phyloP scores from a whole-genome alignment of 768 basidiomycete genomes.

The Amanita rubescens region DNA sequence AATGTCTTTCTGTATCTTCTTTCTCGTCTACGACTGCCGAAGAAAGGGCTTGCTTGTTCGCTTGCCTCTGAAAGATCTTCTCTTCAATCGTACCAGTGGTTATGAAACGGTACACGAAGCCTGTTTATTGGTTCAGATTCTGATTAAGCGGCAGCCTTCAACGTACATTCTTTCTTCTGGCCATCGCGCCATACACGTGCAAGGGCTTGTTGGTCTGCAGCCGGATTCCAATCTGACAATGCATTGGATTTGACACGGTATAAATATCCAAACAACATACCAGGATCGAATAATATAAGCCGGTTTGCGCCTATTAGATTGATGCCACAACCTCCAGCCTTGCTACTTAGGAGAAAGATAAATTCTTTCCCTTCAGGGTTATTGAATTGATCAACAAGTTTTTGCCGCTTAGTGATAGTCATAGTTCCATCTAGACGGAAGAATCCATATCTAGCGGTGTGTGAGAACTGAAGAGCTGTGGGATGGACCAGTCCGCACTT shows the following conservation, averaged over 20 bases:
- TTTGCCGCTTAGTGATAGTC: slow-evolving; percentile 87
- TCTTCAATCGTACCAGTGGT: slow-evolving; percentile 97
- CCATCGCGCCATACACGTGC: slow-evolving; percentile 99
- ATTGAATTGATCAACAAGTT: slow-evolving; percentile 95
- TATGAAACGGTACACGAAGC: slow-evolving; percentile 98
- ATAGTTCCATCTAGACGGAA: slow-evolving; percentile 95
- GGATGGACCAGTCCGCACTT: slow-evolving; percentile 43
- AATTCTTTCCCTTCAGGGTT: slow-evolving; percentile 91
- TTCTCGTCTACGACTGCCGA: slow-evolving; percentile 98
- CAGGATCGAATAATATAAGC: slow-evolving; percentile 92
- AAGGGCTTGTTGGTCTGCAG: slow-evolving; percentile 95
- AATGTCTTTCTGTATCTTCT: slow-evolving; percentile 92
- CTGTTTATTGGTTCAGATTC: slow-evolving; percentile 28
- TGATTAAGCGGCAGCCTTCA: not conserved
- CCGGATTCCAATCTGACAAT: slow-evolving; percentile 90
- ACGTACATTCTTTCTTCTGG: slow-evolving; percentile 97
- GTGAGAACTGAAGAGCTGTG: not conserved
- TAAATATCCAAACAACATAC: slow-evolving; percentile 30
- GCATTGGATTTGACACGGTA: slow-evolving; percentile 1
- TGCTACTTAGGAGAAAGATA: slow-evolving; percentile 88
- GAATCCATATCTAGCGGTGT: slow-evolving; percentile 65
- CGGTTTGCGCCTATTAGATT: slow-evolving; percentile 95
- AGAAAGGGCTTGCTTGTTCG: slow-evolving; percentile 91
- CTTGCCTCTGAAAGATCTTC: slow-evolving; percentile 98
- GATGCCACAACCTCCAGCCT: slow-evolving; percentile 95